These are phyloP conservation scores for Phytophthora ohioensis DNA, from an alignment of 352 stramenopile genomes.

Conservation along the genomic window DNA sequence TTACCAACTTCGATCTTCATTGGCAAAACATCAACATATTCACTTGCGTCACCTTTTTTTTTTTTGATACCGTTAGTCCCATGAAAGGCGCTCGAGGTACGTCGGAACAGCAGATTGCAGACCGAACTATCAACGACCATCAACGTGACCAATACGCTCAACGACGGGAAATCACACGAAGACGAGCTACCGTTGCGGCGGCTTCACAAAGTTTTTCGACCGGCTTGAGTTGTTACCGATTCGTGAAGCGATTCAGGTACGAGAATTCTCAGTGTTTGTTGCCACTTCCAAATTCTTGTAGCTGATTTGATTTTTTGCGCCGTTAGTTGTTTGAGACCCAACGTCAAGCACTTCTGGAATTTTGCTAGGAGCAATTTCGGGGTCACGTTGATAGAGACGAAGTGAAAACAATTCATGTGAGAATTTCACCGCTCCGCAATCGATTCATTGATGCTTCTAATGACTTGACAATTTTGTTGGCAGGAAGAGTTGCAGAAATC, in stretches of 20 bases:
- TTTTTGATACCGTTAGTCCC: slow-evolving; percentile 1
- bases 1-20: neutral
- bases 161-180: slow-evolving; percentile 44
- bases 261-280: neutral
- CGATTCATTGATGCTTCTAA: neutral
- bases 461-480: neutral
- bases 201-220: slow-evolving; percentile 60
- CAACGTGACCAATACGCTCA: slow-evolving; percentile 28
- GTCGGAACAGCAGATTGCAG: neutral
- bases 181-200: slow-evolving; percentile 32
- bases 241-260: slow-evolving; percentile 42
- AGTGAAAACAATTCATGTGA: slow-evolving; percentile 37
- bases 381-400: slow-evolving; percentile 20
- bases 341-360: slow-evolving; percentile 37
- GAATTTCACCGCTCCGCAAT: neutral
- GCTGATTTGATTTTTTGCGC: neutral
- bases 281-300: neutral
- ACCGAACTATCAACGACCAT: neutral
- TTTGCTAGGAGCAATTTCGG: slow-evolving; percentile 41
- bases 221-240: slow-evolving; percentile 45
- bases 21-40: slow-evolving; percentile 1
- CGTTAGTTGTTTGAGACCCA: slow-evolving; percentile 41
- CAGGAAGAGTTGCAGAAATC: slow-evolving; percentile 38
- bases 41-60: neutral
- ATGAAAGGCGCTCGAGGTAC: neutral